Conservation (phyloP, 2,329 filamentous ascomycete species). For the Calonectria multiphialidica region DNA sequence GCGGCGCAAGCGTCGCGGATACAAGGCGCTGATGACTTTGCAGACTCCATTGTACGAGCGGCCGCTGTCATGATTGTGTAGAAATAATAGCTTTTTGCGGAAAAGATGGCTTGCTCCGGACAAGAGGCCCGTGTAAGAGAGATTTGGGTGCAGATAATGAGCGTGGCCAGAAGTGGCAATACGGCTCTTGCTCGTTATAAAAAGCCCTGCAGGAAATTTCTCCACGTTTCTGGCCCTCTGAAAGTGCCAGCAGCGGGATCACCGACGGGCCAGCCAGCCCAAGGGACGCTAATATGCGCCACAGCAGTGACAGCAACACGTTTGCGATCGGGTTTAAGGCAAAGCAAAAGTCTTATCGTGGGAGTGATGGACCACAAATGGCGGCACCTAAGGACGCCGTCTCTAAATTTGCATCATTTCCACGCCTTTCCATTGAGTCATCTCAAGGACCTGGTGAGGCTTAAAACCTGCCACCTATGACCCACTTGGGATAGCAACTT, state of each 20-base stretch:
- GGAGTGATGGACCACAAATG: too few relatives aligned
- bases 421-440: neutral
- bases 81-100: neutral
- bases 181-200: neutral
- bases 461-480: neutral
- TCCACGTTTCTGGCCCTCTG: neutral
- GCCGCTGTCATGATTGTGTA: neutral
- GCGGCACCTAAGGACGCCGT: too few relatives aligned
- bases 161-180: neutral
- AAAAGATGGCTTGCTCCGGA: too few relatives aligned
- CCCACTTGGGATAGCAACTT: neutral
- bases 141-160: neutral
- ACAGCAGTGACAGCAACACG: neutral
- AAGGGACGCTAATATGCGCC: neutral
- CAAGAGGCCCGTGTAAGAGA: too few relatives aligned
- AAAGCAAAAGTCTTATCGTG: neutral
- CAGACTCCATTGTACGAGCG: neutral
- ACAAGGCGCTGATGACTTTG: neutral
- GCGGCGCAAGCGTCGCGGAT: conserved; percentile 3
- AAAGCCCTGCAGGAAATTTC: neutral
- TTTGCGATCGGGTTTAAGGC: neutral
- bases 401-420: neutral
- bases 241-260: neutral
- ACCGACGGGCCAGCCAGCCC: neutral
- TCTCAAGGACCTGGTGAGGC: neutral